Percentiles rank a stretch among this genome's conserved stretches.
These are phyloP conservation scores for Myxozyma kluyveri DNA, from an alignment of 805 yeast species.

Conservation along the genomic window DNA sequence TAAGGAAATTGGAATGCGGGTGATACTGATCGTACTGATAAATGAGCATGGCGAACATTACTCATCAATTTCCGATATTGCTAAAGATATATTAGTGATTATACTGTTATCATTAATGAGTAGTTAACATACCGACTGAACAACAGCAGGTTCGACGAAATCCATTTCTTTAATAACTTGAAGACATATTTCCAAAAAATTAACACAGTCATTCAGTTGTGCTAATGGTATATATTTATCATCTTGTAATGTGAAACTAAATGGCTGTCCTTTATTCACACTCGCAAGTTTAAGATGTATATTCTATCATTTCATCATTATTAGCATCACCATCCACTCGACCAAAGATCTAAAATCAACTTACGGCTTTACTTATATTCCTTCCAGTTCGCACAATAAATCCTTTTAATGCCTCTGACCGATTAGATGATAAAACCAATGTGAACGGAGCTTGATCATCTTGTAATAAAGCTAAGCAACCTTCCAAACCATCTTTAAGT, in stretches of 20 bases:
- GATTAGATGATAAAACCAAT: slow-evolving; percentile 28
- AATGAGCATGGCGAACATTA: slow-evolving; percentile 26
- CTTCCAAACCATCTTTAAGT: slow-evolving; percentile 23
- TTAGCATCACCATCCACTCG: no score
- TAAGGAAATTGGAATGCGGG: slow-evolving; percentile 29
- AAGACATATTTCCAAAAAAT: slow-evolving; percentile 19
- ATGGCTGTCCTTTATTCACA: slow-evolving; percentile 20
- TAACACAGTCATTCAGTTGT: slow-evolving; percentile 25
- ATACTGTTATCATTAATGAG: background rate
- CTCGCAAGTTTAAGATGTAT: slow-evolving; percentile 25
- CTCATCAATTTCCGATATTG: slow-evolving; percentile 25
- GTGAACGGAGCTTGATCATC: slow-evolving; percentile 28
- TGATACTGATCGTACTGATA: slow-evolving; percentile 24
- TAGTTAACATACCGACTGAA: slow-evolving; percentile 16
- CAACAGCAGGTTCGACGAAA: slow-evolving; percentile 29
- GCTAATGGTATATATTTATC: slow-evolving; percentile 22
- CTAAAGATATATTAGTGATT: slow-evolving; percentile 1
- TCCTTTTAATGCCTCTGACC: slow-evolving; percentile 31
- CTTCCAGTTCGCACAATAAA: slow-evolving; percentile 26
- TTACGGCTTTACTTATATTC: slow-evolving; percentile 28
- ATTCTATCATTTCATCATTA: no score
- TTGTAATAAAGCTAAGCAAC: slow-evolving; percentile 22
- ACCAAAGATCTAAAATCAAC: background rate
- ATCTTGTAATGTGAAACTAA: slow-evolving; percentile 12
- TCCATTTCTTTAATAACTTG: slow-evolving; percentile 25